Base-by-base conservation (phyloP, 2,329 filamentous ascomycete species). In the Beauveria pseudobassiana region DNA sequence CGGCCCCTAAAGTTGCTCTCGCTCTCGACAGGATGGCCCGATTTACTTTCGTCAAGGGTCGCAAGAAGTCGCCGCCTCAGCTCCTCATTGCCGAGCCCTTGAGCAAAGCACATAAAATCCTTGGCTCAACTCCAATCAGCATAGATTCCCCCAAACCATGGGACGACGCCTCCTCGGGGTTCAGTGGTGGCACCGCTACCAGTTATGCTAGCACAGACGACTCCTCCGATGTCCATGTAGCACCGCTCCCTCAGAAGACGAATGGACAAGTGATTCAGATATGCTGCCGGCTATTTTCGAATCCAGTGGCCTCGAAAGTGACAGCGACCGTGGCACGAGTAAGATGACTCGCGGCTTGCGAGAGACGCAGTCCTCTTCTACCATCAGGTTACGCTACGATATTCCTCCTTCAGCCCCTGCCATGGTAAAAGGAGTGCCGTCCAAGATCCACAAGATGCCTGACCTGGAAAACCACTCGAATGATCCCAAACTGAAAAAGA, bases 371-470 rank as follows among this genome's bases (percentile, higher is more conserved):
- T 85, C 83, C 2, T 78, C 75, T 43, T 83, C 82, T 5, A 84
- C 82, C n/a, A 78, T 84, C 63, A 75, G 75, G 38, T 82, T 82
- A 1, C 82, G 79, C 70, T 85, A 85, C 69, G 82, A 85, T 71
- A 79, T 84, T 63, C 83, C 82, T 1, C 82, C 83, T 0, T 84
- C 82, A 0, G 80, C 76, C 49, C 83, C 82, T 1, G 80, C 82
- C 63, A 85, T 85, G 78, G 81, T 82, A 24, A 84, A 82, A 65
- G 82, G 81, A 3, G 69, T 80, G 5, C 80, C 82, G 0, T 68
- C 74, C 50, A 83, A 83, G 65, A 74, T 78, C 0, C 76, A 75
- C 58, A 72, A 73, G 46, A 67, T 81, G 52, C 72, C 83, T 24
- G 79, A 82, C 64, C 75, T 80, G 60, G 77, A 80, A 65, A 65